Evolutionary conservation across 352 stramenopile species (phyloP), one percentile per base, ranked within the genome.

Genomic region (Phytophthora meadii): DNA sequence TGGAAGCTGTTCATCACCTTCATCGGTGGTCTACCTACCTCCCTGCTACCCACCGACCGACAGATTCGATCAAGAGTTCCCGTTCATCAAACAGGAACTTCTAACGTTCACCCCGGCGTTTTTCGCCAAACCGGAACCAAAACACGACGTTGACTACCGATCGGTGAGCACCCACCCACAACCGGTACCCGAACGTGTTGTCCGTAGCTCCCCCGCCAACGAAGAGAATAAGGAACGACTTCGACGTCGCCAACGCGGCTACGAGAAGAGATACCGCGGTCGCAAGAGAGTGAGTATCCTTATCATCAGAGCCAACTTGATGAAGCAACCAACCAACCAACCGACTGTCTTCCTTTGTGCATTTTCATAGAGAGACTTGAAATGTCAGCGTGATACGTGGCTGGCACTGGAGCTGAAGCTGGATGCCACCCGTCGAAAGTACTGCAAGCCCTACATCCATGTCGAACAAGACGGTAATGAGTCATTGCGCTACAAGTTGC

Each of bases 201-300:
- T 52, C 9, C 40, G 8, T 17, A 17, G 66, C 8, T 39, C 22
- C 14, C 25, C 14, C 4, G 19, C 45, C 1, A 63, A 25, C 15
- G 54, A 68, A 11, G 44, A 61, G 22, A 57, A 72, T n/a, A 72
- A 65, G 32, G 74, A 82, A 25, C 67, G 62, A 11, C 68, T 80
- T 39, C 68, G 75, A 25, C 48, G 55, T 11, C 75, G 75, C 17
- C 75, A 83, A 56, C 64, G 75, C 14, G 47, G 55, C 15, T 83
- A 83, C 56, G 75, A 83, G 52, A 78, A 81, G 48, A 55, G 61
- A 15, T 83, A 83, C 54, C 72, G 75, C 14, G 42, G 55, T 34
- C 79, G 72, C 58, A 77, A 76, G 47, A 69, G 63, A 56, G 74
- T 88, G 61, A 63, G 79, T 80, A 56, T 40, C 2, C 39, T 47